Evolutionary conservation across 352 stramenopile species (phyloP).

Genomic region (Achlya hypogyna): DNA sequence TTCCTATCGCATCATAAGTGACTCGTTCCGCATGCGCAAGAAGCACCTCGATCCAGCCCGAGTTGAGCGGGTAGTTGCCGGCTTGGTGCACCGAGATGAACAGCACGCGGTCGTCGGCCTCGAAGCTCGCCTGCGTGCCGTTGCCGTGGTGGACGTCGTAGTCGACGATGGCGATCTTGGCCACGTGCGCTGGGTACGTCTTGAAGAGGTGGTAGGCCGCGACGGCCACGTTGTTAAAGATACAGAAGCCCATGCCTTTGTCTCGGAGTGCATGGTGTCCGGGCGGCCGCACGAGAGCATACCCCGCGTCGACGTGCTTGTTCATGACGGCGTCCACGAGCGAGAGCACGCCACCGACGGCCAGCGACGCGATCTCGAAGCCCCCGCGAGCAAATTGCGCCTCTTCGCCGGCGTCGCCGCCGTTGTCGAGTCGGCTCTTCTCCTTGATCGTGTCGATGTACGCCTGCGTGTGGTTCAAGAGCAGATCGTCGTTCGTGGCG

Average conservation of each 20-base stretch:
- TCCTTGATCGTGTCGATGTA: slow-evolving; percentile 50
- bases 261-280: slow-evolving; percentile 55
- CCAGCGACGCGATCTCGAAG: slow-evolving; percentile 67
- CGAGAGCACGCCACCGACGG: slow-evolving; percentile 48
- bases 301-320: slow-evolving; percentile 33
- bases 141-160: slow-evolving; percentile 96
- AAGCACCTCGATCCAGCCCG: slow-evolving; percentile 26
- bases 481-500: slow-evolving; percentile 40
- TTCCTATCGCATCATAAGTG: slow-evolving; percentile 24
- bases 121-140: slow-evolving; percentile 89
- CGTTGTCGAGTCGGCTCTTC: slow-evolving; percentile 41
- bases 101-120: slow-evolving; percentile 58
- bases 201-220: slow-evolving; percentile 38
- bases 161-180: slow-evolving; percentile 91
- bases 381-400: slow-evolving; percentile 59
- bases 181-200: slow-evolving; percentile 56
- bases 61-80: slow-evolving; percentile 72
- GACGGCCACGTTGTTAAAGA: slow-evolving; percentile 69
- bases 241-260: slow-evolving; percentile 58
- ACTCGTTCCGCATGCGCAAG: neutral
- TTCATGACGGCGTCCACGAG: slow-evolving; percentile 50
- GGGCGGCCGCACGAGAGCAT: slow-evolving; percentile 57
- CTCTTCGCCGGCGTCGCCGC: slow-evolving; percentile 61
- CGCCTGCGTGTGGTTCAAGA: slow-evolving; percentile 37
- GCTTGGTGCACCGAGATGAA: slow-evolving; percentile 74